phyloP scores from a whole-genome alignment of 1,284 basidiomycete genomes.

The Cutaneotrichosporon cavernicola region DNA sequence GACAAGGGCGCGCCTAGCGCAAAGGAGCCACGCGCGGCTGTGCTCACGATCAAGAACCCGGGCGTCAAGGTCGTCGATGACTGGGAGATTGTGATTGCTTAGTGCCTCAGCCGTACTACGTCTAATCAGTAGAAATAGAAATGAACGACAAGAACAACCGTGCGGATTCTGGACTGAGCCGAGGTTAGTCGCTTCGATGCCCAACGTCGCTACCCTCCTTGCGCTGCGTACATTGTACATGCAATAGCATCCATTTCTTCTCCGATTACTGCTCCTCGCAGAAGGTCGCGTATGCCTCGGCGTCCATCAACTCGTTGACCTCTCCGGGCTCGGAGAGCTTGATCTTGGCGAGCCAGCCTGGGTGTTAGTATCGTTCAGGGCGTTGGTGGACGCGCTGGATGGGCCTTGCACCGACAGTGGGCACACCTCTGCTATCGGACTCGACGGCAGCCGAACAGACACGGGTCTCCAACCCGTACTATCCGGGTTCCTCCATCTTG shows the following conservation, averaged over 20 bases:
- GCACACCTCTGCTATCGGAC: no score
- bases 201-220: background rate
- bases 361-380: background rate
- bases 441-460: no score
- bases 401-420: background rate
- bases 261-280: constrained; percentile 57
- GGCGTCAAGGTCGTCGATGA: constrained; percentile 64
- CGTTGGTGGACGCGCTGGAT: background rate
- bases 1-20: constrained; percentile 12
- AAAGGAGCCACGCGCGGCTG: constrained; percentile 61
- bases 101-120: background rate
- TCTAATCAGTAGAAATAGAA: background rate
- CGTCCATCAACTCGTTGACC: constrained; percentile 71
- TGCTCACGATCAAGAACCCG: constrained; percentile 76
- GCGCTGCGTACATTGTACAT: background rate
- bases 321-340: constrained; percentile 74
- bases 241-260: background rate
- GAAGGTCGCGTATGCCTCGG: constrained; percentile 73
- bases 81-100: constrained; percentile 62
- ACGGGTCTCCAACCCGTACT: no score
- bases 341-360: constrained; percentile 64
- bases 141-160: background rate
- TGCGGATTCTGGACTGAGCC: background rate
- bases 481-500: no score
- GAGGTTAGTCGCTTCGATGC: background rate